Evolutionary conservation across 2,329 filamentous ascomycete species (phyloP).

Genomic region (Epichloe gansuensis): DNA sequence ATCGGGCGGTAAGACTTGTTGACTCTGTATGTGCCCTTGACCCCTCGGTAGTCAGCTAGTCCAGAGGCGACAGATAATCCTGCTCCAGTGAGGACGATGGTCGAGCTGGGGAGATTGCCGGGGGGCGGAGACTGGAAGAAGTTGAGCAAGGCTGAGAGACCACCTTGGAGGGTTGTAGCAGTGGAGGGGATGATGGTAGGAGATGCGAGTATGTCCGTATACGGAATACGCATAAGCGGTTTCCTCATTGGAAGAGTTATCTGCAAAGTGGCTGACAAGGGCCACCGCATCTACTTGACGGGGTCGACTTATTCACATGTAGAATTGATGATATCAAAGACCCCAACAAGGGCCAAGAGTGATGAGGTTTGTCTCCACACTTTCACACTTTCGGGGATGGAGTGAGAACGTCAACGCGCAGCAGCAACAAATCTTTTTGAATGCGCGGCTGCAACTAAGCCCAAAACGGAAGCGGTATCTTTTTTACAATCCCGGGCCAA

Average conservation of each 20-base stretch:
- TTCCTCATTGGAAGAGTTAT: conserved; percentile 41
- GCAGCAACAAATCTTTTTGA: no score
- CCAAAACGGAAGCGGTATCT: no score
- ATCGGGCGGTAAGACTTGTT: conserved; percentile 87
- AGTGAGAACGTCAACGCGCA: no score
- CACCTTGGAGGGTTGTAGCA: conserved; percentile 57
- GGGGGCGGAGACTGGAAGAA: conserved; percentile 58
- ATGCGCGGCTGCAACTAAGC: no score
- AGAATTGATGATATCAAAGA: not conserved
- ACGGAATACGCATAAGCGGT: conserved; percentile 77
- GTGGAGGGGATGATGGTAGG: conserved; percentile 61
- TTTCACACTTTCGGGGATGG: no score
- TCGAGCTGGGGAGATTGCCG: conserved; percentile 33
- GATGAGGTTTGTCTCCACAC: no score
- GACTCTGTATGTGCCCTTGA: conserved; percentile 80
- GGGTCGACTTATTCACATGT: not conserved
- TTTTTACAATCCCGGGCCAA: not conserved
- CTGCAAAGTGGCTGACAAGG: not conserved
- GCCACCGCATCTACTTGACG: not conserved
- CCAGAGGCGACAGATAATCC: conserved; percentile 90
- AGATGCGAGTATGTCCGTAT: conserved; percentile 67
- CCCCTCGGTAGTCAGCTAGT: conserved; percentile 81
- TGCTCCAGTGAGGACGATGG: conserved; percentile 57
- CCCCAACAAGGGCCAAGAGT: not conserved
- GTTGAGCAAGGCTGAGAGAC: conserved; percentile 59